phyloP scores from a whole-genome alignment of 441 rosid species.

The Pelargonium cotyledonis region DNA sequence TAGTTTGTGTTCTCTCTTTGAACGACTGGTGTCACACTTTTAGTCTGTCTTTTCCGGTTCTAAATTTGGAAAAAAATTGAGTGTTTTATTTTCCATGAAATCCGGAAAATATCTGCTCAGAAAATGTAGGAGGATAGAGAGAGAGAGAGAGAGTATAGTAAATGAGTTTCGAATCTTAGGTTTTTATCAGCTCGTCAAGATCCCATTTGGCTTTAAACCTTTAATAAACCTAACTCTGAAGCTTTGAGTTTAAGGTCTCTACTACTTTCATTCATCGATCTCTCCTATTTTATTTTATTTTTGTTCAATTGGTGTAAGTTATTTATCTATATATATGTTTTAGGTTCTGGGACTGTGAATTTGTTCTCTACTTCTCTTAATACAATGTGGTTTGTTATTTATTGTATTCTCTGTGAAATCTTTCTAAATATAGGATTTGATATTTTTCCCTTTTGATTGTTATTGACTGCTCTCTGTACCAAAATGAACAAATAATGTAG shows the following conservation, averaged over 20 bases:
- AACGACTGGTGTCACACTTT: not conserved
- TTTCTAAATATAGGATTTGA: constrained; percentile 3
- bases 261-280: not conserved
- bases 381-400: not conserved
- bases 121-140: not conserved
- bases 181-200: not conserved
- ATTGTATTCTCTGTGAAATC: not conserved
- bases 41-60: constrained; percentile 1
- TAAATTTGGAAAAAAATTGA: not conserved
- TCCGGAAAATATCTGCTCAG: not conserved
- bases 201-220: not conserved
- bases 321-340: no score
- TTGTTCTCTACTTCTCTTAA: not conserved
- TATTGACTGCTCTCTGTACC: not conserved
- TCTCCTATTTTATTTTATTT: not conserved
- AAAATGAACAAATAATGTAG: not conserved
- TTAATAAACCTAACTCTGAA: not conserved
- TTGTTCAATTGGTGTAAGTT: constrained; percentile 11
- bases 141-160: not conserved
- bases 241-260: not conserved
- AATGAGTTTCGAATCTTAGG: not conserved
- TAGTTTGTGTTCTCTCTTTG: constrained; percentile 12
- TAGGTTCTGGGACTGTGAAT: not conserved
- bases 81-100: not conserved
- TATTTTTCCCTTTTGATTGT: no score